Percentiles rank a stretch among this genome's conserved stretches.
Conservation (phyloP, 1,284 basidiomycete genomes). For the Wolfiporia cocos region DNA sequence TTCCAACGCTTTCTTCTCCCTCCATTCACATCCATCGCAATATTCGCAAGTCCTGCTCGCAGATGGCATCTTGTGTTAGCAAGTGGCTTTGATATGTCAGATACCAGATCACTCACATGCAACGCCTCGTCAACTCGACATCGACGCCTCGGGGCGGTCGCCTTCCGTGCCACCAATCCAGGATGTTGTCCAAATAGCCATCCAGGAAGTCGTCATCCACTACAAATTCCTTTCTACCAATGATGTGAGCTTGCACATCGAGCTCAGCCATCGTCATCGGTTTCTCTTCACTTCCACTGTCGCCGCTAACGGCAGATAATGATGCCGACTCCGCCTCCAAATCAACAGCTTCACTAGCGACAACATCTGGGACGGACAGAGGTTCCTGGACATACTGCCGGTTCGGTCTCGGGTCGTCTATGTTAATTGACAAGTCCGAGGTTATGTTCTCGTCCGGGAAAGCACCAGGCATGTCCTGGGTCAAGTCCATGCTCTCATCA, state of each 20-base stretch:
- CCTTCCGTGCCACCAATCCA: constrained; percentile 73
- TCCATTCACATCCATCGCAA: constrained; percentile 76
- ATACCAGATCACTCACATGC: constrained; percentile 46
- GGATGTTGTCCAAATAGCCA: constrained; percentile 45
- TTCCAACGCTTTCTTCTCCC: constrained; percentile 67
- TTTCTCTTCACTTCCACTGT: constrained; percentile 6
- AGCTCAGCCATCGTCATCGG: constrained; percentile 12
- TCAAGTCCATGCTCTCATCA: constrained; percentile 1
- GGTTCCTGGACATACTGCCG: neutral
- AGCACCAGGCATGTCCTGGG: neutral
- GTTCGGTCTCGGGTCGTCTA: neutral
- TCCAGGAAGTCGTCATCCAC: constrained; percentile 56
- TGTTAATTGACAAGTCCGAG: too few species aligned
- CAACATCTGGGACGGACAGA: neutral
- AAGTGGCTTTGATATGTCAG: constrained; percentile 3
- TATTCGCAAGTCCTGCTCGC: constrained; percentile 72
- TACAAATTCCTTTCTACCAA: constrained; percentile 61
- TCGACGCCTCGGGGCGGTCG: constrained; percentile 66
- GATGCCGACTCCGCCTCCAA: constrained; percentile 5
- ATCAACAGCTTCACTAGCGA: neutral
- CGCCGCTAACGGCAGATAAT: constrained; percentile 6
- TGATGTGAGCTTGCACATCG: constrained; percentile 34
- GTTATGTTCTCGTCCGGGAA: neutral
- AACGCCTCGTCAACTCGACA: constrained; percentile 54
- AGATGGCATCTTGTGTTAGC: neutral